Percentiles rank a stretch among this genome's conserved stretches.
These are phyloP conservation scores for rapeseed (Brassica napus) DNA, from an alignment of 345 rosid species.

Conservation along the genomic window Da-Ae NC_063436.1:24235001-24235500, in stretches of 20 bases:
- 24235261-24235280: background rate
- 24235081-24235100: background rate
- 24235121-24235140: conserved; percentile 71
- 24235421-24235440: conserved; percentile 41
- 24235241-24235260: background rate
- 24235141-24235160: conserved; percentile 85
- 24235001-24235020: conserved; percentile 57
- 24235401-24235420: background rate
- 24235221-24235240: background rate
- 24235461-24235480: conserved; percentile 90
- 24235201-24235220: conserved; percentile 90
- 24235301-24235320: conserved; percentile 71
- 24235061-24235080: background rate
- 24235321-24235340: conserved; percentile 75
- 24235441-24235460: conserved; percentile 53
- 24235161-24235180: conserved; percentile 81
- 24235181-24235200: conserved; percentile 88
- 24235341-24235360: conserved; percentile 86
- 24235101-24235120: conserved; percentile 89
- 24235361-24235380: conserved; percentile 98
- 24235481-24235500: conserved; percentile 82
- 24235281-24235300: background rate
- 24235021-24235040: conserved; percentile 53
- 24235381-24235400: background rate
- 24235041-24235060: background rate